These are phyloP conservation scores for Psophocarpus tetragonolobus DNA, from an alignment of 306 rosid genomes.

Conservation along the genomic window DNA sequence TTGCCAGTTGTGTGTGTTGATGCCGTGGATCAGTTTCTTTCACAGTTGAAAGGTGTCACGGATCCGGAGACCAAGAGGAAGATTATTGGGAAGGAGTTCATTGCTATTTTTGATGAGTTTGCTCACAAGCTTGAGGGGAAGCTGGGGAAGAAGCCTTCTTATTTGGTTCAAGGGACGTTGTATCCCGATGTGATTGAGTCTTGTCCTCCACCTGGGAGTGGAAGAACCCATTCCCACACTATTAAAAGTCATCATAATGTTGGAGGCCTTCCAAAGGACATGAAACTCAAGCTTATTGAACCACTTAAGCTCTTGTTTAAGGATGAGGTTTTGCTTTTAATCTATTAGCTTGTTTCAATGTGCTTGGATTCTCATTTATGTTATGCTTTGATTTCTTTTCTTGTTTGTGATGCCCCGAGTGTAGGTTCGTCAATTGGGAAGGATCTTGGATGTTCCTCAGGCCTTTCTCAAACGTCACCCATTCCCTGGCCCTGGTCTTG, in stretches of 20 bases:
- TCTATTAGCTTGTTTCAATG: constrained; percentile 20
- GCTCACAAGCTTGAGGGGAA: constrained; percentile 68
- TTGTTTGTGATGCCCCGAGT: constrained; percentile 1
- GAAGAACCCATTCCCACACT: constrained; percentile 90
- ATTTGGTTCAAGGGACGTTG: constrained; percentile 89
- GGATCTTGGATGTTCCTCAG: constrained; percentile 75
- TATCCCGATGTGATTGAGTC: constrained; percentile 97
- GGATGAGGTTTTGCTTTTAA: constrained; percentile 75
- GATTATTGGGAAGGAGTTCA: constrained; percentile 91
- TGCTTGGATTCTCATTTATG: background rate
- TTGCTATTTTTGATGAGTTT: constrained; percentile 75
- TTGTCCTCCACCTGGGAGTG: constrained; percentile 97
- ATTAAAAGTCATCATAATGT: constrained; percentile 99
- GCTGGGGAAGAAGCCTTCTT: constrained; percentile 64
- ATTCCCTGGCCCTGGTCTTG: constrained; percentile 98
- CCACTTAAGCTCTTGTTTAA: constrained; percentile 92
- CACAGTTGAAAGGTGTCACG: constrained; percentile 73
- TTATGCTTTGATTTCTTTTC: too few relatives aligned
- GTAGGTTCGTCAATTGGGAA: constrained; percentile 87
- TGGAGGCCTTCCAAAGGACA: constrained; percentile 98
- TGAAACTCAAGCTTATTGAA: constrained; percentile 92
- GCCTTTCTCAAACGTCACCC: constrained; percentile 91
- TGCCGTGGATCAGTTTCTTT: constrained; percentile 71
- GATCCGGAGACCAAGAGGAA: constrained; percentile 95
- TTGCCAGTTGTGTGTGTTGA: constrained; percentile 83